Percentiles rank a stretch among this genome's conserved stretches.
Conservation (phyloP, 495 filamentous ascomycete genomes). For the Penicillium daleae region DNA sequence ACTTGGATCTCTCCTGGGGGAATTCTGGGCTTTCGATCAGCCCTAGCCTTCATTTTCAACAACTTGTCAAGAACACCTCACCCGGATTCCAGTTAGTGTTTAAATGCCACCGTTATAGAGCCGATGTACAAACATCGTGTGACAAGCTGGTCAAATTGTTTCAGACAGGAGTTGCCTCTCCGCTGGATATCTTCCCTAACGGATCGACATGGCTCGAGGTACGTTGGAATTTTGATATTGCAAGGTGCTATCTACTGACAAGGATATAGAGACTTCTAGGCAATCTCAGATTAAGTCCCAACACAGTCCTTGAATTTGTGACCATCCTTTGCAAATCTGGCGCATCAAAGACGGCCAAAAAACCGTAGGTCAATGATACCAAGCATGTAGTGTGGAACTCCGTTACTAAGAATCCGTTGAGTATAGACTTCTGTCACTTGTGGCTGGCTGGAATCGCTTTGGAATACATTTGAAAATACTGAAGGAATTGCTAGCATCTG, state of each 20-base stretch:
- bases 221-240: neutral
- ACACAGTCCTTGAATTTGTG: neutral
- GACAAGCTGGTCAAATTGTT: neutral
- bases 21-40: neutral
- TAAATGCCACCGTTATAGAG: neutral
- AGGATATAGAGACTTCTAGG: neutral
- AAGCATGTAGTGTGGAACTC: neutral
- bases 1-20: constrained; percentile 4
- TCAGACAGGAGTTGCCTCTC: neutral
- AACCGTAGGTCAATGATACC: neutral
- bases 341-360: neutral
- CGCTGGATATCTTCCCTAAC: neutral
- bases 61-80: constrained; percentile 2
- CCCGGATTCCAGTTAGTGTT: neutral
- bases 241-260: neutral
- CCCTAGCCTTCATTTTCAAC: constrained; percentile 1
- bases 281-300: neutral
- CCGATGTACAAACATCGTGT: neutral
- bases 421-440: neutral
- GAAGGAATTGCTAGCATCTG: neutral
- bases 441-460: neutral
- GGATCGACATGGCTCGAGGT: constrained; percentile 6
- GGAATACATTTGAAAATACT: neutral
- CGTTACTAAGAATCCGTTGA: neutral
- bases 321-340: neutral